A percentile compares a stretch with the other conserved stretches of the same genome.
Evolutionary conservation across 2,329 filamentous ascomycete genomes (phyloP).

Genomic region (Penicillium sclerotigenum): DNA sequence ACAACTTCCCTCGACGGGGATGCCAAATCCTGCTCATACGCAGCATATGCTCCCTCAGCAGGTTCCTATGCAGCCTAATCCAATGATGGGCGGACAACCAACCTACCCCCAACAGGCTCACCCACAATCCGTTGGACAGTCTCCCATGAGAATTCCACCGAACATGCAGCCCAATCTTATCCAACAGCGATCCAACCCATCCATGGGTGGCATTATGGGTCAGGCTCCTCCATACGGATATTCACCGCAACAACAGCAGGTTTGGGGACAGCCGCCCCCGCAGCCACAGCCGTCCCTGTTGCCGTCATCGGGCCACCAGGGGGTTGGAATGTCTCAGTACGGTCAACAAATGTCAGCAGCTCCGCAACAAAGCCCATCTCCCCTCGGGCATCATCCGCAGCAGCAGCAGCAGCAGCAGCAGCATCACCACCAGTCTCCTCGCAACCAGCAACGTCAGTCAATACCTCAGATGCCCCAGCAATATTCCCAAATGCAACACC

Average conservation of each 20-base stretch:
- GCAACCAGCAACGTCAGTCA: constrained; percentile 38
- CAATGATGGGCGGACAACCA: constrained; percentile 52
- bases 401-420: constrained; percentile 35
- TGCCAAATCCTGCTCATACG: constrained; percentile 35
- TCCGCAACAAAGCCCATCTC: constrained; percentile 40
- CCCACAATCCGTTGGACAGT: constrained; percentile 68
- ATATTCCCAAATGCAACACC: constrained; percentile 36
- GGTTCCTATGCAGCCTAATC: constrained; percentile 18
- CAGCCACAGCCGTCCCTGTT: constrained; percentile 62
- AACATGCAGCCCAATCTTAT: constrained; percentile 59
- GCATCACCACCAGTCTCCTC: constrained; percentile 44
- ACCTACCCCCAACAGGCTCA: constrained; percentile 69
- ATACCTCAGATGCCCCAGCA: constrained; percentile 39
- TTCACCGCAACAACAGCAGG: constrained; percentile 60
- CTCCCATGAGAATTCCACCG: constrained; percentile 68
- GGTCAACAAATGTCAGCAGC: constrained; percentile 40
- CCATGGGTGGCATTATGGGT: constrained; percentile 51
- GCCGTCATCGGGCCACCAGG: constrained; percentile 37
- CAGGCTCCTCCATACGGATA: constrained; percentile 55
- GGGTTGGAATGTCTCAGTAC: constrained; percentile 41
- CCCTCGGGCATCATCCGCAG: constrained; percentile 29
- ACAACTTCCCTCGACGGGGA: constrained; percentile 34
- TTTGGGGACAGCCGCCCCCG: constrained; percentile 62
- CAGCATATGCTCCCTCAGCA: constrained; percentile 43
- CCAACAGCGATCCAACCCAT: constrained; percentile 61